A percentile compares a stretch with the other conserved stretches of the same genome.
Evolutionary conservation across 495 filamentous ascomycete species (phyloP).

Genomic region (Annulohypoxylon bovei): DNA sequence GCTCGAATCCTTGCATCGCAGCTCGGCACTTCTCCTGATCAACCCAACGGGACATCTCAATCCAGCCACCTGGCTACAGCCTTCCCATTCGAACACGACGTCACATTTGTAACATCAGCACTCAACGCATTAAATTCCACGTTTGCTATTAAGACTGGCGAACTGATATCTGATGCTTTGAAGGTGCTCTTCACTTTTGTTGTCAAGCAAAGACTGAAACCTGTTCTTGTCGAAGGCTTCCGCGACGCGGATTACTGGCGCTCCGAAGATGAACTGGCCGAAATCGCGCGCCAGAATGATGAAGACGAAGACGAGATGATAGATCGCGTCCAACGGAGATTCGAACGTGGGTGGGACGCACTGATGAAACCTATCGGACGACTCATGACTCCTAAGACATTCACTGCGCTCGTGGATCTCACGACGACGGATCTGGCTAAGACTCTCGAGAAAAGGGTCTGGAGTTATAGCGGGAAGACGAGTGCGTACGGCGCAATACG

Average conservation of each 20-base stretch:
- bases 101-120: constrained; percentile 69
- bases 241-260: constrained; percentile 85
- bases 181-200: constrained; percentile 88
- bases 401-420: constrained; percentile 73
- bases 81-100: constrained; percentile 83
- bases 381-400: constrained; percentile 79
- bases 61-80: constrained; percentile 63
- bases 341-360: constrained; percentile 83
- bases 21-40: constrained; percentile 57
- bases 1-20: constrained; percentile 81
- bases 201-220: constrained; percentile 84
- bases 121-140: constrained; percentile 74
- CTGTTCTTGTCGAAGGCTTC: constrained; percentile 87
- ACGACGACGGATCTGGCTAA: constrained; percentile 76
- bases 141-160: constrained; percentile 79
- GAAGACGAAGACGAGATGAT: constrained; percentile 62
- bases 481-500: constrained; percentile 85
- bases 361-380: constrained; percentile 84
- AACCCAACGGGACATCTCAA: constrained; percentile 36
- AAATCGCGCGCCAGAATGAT: constrained; percentile 59
- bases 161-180: constrained; percentile 84
- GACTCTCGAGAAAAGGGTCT: constrained; percentile 90
- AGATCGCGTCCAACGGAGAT: constrained; percentile 74
- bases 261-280: constrained; percentile 61
- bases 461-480: constrained; percentile 81